Base-by-base conservation (phyloP, 2,329 filamentous ascomycete species). In the Aureobasidium mangrovei region DNA sequence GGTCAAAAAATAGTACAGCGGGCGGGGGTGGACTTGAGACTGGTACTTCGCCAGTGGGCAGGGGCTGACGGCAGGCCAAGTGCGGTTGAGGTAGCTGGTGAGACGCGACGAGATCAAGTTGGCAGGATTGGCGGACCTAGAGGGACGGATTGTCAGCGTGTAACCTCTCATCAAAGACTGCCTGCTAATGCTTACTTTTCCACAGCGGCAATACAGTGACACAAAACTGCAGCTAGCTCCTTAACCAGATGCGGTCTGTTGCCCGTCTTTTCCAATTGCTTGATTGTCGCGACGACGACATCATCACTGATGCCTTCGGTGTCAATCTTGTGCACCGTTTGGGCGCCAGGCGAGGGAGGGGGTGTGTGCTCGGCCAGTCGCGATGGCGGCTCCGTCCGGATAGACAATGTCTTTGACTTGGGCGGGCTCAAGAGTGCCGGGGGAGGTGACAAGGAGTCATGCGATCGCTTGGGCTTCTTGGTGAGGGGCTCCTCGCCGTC, bases 221-320 rank as follows among this genome's bases (percentile, higher is more conserved):
- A 82, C 57, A 97, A 78, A 49, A 94, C 80, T 10, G 83, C 80
- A 52, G 91, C 89, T 44, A 98, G 80, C 72, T 97, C 91, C 72
- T 95, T 96, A 59, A 97, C 89, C 31, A 97, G 77, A 71, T 96
- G 91, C 54, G 93, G 93, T 54, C 91, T 80, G 71, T 98, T 98
- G 58, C 84, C 86, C 1, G 91, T 94, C 68, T 86, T 86, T 69
- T 95, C 85, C 54, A 98, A 76, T 72, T 95, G 90, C 62, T 88
- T 74, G 64, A 97, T 88, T 46, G 94, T 89, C 12, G 83, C 89
- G 67, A 94, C 85, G 49, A 98, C 91, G 63, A 98, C 95, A 65
- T 95, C 90, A 69, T 98, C 93, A 67, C 91, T 89, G 71, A 97
- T 91, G 38, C 83, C 82, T 60, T 90, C 84, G 49, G 89, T 80